These are phyloP conservation scores for Solanum dulcamara DNA, from an alignment of 257 asterid genomes.

Conservation along the genomic window DNA sequence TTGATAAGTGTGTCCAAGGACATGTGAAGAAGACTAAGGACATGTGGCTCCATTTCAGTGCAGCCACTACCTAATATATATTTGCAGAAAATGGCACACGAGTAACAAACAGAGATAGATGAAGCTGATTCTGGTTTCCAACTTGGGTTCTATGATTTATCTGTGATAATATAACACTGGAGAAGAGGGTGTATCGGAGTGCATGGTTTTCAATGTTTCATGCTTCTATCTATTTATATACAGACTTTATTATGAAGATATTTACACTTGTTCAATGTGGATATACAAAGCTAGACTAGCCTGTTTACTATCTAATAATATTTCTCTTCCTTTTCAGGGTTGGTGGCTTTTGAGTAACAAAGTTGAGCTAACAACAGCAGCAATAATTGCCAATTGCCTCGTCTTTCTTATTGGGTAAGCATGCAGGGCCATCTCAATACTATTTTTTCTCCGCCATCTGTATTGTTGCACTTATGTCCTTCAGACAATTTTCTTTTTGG, in stretches of 20 bases:
- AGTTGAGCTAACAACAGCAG: constrained; percentile 69
- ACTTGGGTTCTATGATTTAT: not conserved
- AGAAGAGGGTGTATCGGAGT: not conserved
- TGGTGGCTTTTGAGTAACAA: constrained; percentile 88
- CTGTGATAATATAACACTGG: not conserved
- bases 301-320: not conserved
- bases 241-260: not conserved
- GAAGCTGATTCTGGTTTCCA: not conserved
- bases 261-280: not conserved
- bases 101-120: not conserved
- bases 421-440: not conserved
- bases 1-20: not conserved
- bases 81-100: not conserved
- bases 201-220: not conserved
- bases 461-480: not conserved
- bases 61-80: not conserved
- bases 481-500: not conserved
- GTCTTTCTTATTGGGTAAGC: constrained; percentile 66
- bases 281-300: not conserved
- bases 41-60: not conserved
- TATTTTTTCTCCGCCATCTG: not conserved
- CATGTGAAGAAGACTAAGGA: not conserved
- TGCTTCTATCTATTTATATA: not conserved
- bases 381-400: constrained; percentile 69
- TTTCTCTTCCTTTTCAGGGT: constrained; percentile 33